These are phyloP conservation scores for Plasmodium ovale DNA, from an alignment of 169 alveolate genomes.

Conservation along the genomic window DNA sequence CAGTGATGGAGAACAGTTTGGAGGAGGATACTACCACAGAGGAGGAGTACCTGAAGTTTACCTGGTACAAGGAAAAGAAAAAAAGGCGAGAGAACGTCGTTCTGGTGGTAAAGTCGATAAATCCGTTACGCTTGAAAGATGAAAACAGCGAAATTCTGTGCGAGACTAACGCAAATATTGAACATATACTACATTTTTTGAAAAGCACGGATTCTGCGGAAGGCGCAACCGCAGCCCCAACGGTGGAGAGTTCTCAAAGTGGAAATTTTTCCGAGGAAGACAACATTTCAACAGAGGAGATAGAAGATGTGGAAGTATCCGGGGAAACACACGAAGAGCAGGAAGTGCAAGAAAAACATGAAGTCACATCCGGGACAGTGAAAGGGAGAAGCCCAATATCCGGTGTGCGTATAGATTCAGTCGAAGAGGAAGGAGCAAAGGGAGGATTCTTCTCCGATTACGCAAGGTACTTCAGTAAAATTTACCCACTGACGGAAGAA, in stretches of 20 bases:
- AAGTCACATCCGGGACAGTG: not conserved
- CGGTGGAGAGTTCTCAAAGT: too few relatives aligned
- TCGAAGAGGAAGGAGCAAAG: not conserved
- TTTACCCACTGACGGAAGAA: slow-evolving; percentile 63
- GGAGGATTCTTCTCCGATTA: slow-evolving; percentile 41
- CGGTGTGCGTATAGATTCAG: too few relatives aligned
- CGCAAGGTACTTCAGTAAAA: slow-evolving; percentile 30
- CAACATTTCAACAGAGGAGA: not conserved
- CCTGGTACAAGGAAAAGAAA: slow-evolving; percentile 35
- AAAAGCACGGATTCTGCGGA: not conserved
- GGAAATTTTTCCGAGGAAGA: too few relatives aligned
- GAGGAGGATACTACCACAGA: not conserved
- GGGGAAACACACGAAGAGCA: not conserved
- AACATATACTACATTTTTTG: slow-evolving; percentile 16
- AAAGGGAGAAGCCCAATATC: not conserved
- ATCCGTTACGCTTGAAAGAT: slow-evolving; percentile 29
- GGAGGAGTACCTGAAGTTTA: slow-evolving; percentile 31
- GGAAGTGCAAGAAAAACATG: not conserved
- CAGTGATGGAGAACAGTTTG: not conserved
- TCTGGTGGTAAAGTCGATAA: slow-evolving; percentile 33
- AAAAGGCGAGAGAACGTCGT: not conserved
- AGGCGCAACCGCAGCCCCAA: not conserved
- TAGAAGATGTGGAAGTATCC: not conserved
- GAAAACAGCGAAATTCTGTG: slow-evolving; percentile 36
- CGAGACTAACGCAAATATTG: slow-evolving; percentile 35